Conservation (phyloP, 2,329 filamentous ascomycete species). For the Chaetomiaceae sp. region DNA sequence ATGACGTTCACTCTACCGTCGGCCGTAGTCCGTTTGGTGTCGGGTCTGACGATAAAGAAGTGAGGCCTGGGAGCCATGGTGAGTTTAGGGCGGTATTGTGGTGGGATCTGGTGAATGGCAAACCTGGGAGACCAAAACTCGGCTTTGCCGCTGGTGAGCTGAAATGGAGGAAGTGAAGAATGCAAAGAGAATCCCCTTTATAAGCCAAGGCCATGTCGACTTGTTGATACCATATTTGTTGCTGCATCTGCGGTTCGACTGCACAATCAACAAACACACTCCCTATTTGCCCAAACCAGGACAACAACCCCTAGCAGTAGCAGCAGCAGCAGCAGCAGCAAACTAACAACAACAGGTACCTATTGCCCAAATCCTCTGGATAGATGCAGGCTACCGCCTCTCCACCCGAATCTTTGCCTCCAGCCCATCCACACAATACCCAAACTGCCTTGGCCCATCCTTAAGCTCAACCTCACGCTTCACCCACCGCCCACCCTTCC, state of each 20-base stretch:
- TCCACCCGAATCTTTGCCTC: constrained; percentile 71
- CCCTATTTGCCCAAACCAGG: neutral
- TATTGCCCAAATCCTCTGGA: neutral
- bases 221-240: too few species aligned
- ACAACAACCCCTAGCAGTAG: too few species aligned
- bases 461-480: constrained; percentile 75
- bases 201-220: neutral
- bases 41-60: constrained; percentile 44
- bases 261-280: neutral
- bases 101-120: neutral
- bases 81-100: neutral
- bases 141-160: too few species aligned
- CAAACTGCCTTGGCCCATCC: constrained; percentile 75
- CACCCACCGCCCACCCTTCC: constrained; percentile 57
- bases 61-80: constrained; percentile 30
- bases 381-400: constrained; percentile 30
- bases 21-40: constrained; percentile 28
- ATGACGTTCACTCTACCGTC: constrained; percentile 24
- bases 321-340: too few species aligned
- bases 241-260: too few species aligned
- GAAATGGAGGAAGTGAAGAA: neutral
- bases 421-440: constrained; percentile 73
- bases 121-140: neutral
- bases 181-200: neutral
- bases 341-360: too few species aligned